These are phyloP conservation scores for Penicillium diatomitis DNA, from an alignment of 495 filamentous ascomycete genomes.

Conservation along the genomic window DNA sequence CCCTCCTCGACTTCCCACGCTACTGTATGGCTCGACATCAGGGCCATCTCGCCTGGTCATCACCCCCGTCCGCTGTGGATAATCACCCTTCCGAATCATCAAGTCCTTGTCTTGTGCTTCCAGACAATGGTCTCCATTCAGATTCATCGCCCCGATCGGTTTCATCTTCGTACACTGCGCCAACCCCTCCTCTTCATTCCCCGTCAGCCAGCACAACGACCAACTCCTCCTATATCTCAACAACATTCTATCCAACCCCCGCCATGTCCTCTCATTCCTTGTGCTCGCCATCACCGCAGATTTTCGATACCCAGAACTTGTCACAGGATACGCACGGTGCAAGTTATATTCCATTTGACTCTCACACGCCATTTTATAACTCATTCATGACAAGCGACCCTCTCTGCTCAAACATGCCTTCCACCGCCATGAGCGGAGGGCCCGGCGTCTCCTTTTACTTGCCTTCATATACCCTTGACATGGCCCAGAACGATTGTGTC, in stretches of 20 bases:
- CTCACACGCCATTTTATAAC: constrained; percentile 21
- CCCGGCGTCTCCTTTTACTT: constrained; percentile 29
- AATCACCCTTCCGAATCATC: constrained; percentile 29
- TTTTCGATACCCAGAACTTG: constrained; percentile 27
- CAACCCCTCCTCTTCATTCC: constrained; percentile 35
- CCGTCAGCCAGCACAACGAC: constrained; percentile 31
- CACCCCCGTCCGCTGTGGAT: constrained; percentile 26
- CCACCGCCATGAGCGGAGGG: constrained; percentile 17
- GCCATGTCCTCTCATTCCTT: constrained; percentile 22
- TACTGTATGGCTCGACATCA: constrained; percentile 29
- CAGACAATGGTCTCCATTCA: constrained; percentile 27
- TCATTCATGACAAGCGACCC: constrained; percentile 16
- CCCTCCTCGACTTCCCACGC: constrained; percentile 33
- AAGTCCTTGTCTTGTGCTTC: constrained; percentile 29
- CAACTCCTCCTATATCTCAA: constrained; percentile 27
- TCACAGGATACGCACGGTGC: constrained; percentile 21
- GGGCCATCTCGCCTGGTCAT: constrained; percentile 28
- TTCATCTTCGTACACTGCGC: constrained; percentile 31
- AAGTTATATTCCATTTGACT: constrained; percentile 19
- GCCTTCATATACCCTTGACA: constrained; percentile 22
- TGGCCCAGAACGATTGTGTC: constrained; percentile 19
- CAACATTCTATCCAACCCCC: constrained; percentile 23
- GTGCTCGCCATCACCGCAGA: constrained; percentile 30
- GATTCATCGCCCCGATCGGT: constrained; percentile 32
- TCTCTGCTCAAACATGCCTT: constrained; percentile 20